A percentile compares a stretch with the other conserved stretches of the same genome.
Evolutionary conservation across 176 grass and related monocot species (phyloP).

Genomic region (Oryza meridionalis): DNA sequence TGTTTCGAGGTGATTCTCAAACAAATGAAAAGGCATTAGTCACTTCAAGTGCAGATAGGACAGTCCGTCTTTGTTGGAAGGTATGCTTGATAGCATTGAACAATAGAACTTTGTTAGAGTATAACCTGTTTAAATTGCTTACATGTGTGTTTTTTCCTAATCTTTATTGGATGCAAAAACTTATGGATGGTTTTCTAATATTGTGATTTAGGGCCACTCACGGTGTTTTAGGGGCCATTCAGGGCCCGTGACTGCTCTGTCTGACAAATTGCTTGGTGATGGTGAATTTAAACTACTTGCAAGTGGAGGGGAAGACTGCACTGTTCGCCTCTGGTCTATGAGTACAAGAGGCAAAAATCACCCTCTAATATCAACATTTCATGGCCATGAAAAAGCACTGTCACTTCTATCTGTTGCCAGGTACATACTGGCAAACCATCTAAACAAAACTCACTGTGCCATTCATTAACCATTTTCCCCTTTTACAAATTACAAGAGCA

Average conservation of each 20-base stretch:
- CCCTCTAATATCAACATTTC: conserved; percentile 65
- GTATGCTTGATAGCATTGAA: conserved; percentile 35
- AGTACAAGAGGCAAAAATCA: conserved; percentile 63
- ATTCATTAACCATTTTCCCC: background rate
- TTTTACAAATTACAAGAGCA: conserved; percentile 25
- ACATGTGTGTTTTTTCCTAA: background rate
- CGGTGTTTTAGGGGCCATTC: conserved; percentile 86
- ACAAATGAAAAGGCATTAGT: conserved; percentile 67
- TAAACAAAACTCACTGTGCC: conserved; percentile 18
- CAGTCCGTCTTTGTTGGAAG: conserved; percentile 88
- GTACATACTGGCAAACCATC: conserved; percentile 45
- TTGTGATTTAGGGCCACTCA: conserved; percentile 53
- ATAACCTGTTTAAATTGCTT: conserved; percentile 4
- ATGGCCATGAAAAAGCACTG: conserved; percentile 79
- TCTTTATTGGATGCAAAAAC: background rate
- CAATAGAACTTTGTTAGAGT: conserved; percentile 49
- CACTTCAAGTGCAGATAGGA: conserved; percentile 90
- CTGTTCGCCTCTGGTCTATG: conserved; percentile 83
- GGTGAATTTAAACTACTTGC: conserved; percentile 75
- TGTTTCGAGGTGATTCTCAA: conserved; percentile 65
- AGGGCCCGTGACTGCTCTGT: conserved; percentile 66
- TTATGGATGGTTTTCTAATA: background rate
- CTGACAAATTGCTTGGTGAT: conserved; percentile 78
- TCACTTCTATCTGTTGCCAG: conserved; percentile 83
- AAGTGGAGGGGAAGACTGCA: conserved; percentile 92